These are phyloP conservation scores for Hypoxylon sp. DNA, from an alignment of 2,329 filamentous ascomycete genomes.

Conservation along the genomic window DNA sequence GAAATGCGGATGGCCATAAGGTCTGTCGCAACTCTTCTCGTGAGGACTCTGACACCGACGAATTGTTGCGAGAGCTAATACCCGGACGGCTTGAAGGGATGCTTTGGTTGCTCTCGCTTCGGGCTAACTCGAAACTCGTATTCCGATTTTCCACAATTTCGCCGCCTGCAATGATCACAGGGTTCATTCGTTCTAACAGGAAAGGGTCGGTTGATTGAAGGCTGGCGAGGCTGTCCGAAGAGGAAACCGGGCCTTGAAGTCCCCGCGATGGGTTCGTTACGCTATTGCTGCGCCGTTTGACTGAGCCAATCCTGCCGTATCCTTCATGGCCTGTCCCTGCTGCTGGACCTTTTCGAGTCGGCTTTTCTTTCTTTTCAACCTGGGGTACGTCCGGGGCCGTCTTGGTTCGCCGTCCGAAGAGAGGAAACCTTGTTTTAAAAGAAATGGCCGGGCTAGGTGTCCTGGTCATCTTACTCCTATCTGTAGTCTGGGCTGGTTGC, in stretches of 20 bases:
- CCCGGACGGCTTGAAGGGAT: slow-evolving; percentile 56
- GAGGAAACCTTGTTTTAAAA: slow-evolving; percentile 75
- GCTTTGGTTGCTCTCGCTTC: slow-evolving; percentile 65
- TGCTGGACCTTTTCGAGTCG: slow-evolving; percentile 78
- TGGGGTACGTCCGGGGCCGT: slow-evolving; percentile 62
- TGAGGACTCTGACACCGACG: slow-evolving; percentile 57
- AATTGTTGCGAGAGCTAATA: slow-evolving; percentile 57
- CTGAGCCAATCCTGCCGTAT: slow-evolving; percentile 74
- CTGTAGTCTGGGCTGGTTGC: slow-evolving; percentile 43
- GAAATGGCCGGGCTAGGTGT: slow-evolving; percentile 68
- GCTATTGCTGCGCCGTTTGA: slow-evolving; percentile 73
- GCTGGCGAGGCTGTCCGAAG: slow-evolving; percentile 64
- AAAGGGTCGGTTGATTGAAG: slow-evolving; percentile 65
- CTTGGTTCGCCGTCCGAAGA: slow-evolving; percentile 82
- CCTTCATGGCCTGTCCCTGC: slow-evolving; percentile 96
- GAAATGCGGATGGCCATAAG: slow-evolving; percentile 67
- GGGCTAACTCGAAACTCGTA: slow-evolving; percentile 59
- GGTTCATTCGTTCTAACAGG: slow-evolving; percentile 71
- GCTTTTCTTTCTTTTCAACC: slow-evolving; percentile 68
- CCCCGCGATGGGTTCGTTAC: slow-evolving; percentile 61
- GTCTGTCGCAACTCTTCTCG: slow-evolving; percentile 57
- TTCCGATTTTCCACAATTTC: slow-evolving; percentile 72
- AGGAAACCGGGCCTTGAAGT: slow-evolving; percentile 58
- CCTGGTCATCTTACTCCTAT: slow-evolving; percentile 53
- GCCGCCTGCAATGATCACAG: slow-evolving; percentile 74